These are phyloP conservation scores for Yarrowia divulgata DNA, from an alignment of 805 yeast species.

Conservation along the genomic window DNA sequence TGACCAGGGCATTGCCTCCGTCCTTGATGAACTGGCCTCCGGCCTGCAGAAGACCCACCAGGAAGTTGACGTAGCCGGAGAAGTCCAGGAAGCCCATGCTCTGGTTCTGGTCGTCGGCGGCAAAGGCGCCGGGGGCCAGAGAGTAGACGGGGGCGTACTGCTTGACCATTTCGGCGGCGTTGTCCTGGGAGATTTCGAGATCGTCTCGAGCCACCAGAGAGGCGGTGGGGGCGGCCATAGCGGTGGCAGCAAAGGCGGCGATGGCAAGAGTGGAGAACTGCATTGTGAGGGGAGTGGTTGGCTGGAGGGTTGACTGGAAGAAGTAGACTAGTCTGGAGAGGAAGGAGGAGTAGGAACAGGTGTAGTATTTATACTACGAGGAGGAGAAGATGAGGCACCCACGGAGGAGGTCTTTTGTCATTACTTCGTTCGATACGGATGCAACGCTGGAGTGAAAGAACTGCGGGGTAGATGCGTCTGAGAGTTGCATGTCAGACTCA, in stretches of 20 bases:
- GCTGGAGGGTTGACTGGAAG: background rate
- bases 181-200: slow-evolving; percentile 20
- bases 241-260: slow-evolving; percentile 12
- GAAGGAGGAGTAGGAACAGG: background rate
- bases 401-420: too few relatives aligned
- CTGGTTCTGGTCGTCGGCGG: slow-evolving; percentile 3
- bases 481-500: background rate
- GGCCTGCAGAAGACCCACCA: slow-evolving; percentile 32
- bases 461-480: background rate
- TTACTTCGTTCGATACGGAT: too few relatives aligned
- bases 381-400: too few relatives aligned
- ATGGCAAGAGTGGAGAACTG: slow-evolving; percentile 20
- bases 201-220: slow-evolving; percentile 14
- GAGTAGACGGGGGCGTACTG: slow-evolving; percentile 20
- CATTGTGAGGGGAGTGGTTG: background rate
- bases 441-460: background rate
- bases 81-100: slow-evolving; percentile 31
- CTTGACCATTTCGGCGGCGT: slow-evolving; percentile 36
- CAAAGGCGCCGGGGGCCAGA: slow-evolving; percentile 16
- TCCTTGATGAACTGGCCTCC: slow-evolving; percentile 36
- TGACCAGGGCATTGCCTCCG: slow-evolving; percentile 24
- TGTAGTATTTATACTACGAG: slow-evolving; percentile 11
- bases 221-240: slow-evolving; percentile 22
- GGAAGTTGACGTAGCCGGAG: slow-evolving; percentile 34
- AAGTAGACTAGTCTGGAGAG: background rate